Evolutionary conservation across 805 yeast genomes (phyloP), one percentile per base, ranked within the genome.

Genomic region (Vanderwaltozyma polyspora): DNA sequence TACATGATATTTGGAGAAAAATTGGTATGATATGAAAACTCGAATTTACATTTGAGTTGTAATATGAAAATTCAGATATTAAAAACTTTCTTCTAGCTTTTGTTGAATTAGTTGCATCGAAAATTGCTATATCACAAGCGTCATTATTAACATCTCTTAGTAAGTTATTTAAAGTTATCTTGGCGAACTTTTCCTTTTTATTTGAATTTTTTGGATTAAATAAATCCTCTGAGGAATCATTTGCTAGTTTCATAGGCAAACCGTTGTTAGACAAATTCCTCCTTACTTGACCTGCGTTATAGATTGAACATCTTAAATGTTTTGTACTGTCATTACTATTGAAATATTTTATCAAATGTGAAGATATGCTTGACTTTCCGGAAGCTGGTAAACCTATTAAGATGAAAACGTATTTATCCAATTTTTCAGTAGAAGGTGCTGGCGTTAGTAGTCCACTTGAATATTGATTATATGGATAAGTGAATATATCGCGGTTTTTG

Each of bases 361-460:
- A 73, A 22, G 86, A 76, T 34, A 79, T 70, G 40, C 82, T 76
- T 2, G 83, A 75, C 52, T 80, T 80, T 6, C 89, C 89, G 33
- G 80, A 61, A 1, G 89, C 89, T 1, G 89, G 89, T 23, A 80
- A 60, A 0, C 89, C 89, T 9, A 80, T 82, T 59, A 81, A 66
- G 9, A 80, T 75, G 35, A 80, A 70, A 15, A 79, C 77, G 51
- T 77, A 67, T 52, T 76, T 77, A 25, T 39, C 34, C 23, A n/a
- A n/a, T n/a, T n/a, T n/a, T n/a, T n/a, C n/a, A n/a, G n/a, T n/a
- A n/a, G n/a, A n/a, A n/a, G n/a, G n/a, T n/a, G n/a, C n/a, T n/a
- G n/a, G n/a, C n/a, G n/a, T n/a, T 23, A 6, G 6, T 8, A 23
- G 5, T 23, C 9, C 25, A 23, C 6, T 23, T 12, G n/a, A 23